Percentiles rank a stretch among this genome's conserved stretches.
These are phyloP conservation scores for Cyclostephanos invisitatus DNA, from an alignment of 108 stramenopile genomes.

Conservation along the genomic window DNA sequence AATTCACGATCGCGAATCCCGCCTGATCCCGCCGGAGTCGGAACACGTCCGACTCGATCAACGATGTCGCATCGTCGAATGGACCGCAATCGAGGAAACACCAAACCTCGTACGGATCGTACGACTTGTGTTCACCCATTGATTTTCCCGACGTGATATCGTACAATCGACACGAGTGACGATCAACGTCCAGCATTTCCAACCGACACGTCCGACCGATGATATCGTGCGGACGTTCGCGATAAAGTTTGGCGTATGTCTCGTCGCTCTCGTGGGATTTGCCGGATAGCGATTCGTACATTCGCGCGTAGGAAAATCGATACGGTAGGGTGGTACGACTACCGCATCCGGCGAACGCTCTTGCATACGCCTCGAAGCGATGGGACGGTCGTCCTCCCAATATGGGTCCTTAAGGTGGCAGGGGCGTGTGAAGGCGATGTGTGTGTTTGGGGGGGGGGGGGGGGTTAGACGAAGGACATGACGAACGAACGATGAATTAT, in stretches of 20 bases:
- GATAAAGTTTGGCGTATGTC: conserved; percentile 46
- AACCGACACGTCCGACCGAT: conserved; percentile 68
- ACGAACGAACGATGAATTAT: neutral
- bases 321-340: conserved; percentile 49
- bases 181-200: conserved; percentile 61
- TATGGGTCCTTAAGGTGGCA: conserved; percentile 45
- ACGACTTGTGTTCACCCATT: conserved; percentile 55
- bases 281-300: conserved; percentile 72
- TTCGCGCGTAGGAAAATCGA: conserved; percentile 76
- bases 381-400: conserved; percentile 74
- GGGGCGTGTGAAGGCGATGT: neutral
- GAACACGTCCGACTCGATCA: conserved; percentile 68
- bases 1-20: conserved; percentile 78
- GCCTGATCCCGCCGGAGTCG: conserved; percentile 59
- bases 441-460: neutral
- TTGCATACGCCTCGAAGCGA: conserved; percentile 86
- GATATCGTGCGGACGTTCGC: conserved; percentile 57
- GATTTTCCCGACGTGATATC: conserved; percentile 68
- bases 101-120: conserved; percentile 80
- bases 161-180: conserved; percentile 62
- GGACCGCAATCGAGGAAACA: conserved; percentile 81
- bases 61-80: conserved; percentile 45
- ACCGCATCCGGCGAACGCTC: conserved; percentile 81
- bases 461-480: neutral
- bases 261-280: conserved; percentile 63